Conservation (phyloP, 208 protist genomes). For the Crithidia bombi region DNA sequence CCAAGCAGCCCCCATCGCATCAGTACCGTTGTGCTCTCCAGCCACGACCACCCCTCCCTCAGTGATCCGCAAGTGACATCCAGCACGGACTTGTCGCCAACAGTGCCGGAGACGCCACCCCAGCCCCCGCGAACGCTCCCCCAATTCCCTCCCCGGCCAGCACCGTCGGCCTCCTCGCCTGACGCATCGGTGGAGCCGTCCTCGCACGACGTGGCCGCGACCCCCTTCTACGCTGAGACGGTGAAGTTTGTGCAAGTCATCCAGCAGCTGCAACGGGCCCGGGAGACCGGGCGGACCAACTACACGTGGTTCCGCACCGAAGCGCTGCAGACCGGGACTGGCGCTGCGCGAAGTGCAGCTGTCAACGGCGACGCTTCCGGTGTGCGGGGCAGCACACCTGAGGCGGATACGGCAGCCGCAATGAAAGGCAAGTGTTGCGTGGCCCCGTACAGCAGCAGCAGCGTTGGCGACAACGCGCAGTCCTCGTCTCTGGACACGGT, state of each 20-base stretch:
- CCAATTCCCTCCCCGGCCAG: not conserved
- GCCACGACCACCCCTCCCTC: not conserved
- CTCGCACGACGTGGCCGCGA: not conserved
- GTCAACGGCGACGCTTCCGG: not conserved
- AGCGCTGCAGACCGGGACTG: not conserved
- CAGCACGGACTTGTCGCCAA: not conserved
- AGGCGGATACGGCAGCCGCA: not conserved
- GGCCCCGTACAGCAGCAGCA: not conserved
- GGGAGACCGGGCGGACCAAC: conserved; percentile 5
- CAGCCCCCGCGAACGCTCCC: not conserved
- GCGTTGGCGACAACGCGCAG: conserved; percentile 5
- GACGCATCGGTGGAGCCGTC: not conserved
- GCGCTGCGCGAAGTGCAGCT: not conserved
- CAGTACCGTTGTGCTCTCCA: not conserved
- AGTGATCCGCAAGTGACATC: not conserved
- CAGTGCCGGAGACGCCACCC: not conserved
- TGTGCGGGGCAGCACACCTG: not conserved
- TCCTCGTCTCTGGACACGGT: not conserved
- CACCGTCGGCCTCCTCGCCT: not conserved
- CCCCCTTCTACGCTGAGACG: conserved; percentile 17
- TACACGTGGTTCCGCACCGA: conserved; percentile 32
- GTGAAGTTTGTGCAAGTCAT: conserved; percentile 29
- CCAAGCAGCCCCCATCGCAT: not conserved
- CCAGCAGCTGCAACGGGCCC: conserved; percentile 18
- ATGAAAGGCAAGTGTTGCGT: not conserved